Evolutionary conservation across 257 asterid species (phyloP).

Genomic region (Lavandula angustifolia): DNA sequence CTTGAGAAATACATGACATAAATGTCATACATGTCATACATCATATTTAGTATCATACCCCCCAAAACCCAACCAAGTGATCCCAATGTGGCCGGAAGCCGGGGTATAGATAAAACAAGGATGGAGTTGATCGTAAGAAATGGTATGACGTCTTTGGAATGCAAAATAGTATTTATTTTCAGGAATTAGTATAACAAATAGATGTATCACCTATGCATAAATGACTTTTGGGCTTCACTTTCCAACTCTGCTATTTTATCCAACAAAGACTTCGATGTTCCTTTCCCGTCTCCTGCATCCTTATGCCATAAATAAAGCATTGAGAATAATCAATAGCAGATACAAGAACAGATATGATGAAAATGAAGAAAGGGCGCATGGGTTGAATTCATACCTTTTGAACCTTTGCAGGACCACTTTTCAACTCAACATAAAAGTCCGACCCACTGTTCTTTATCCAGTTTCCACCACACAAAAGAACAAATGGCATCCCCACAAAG

Average conservation of each 20-base stretch:
- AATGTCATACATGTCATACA: constrained; percentile 10
- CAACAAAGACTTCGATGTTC: constrained; percentile 78
- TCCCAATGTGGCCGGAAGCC: constrained; percentile 14
- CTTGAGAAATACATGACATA: constrained; percentile 9
- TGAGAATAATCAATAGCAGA: constrained; percentile 28
- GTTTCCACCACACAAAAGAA: constrained; percentile 69
- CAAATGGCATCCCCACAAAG: constrained; percentile 95
- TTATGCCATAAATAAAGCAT: constrained; percentile 33
- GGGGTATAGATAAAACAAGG: constrained; percentile 20
- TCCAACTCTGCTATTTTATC: constrained; percentile 85
- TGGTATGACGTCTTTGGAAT: constrained; percentile 10
- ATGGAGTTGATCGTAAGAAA: constrained; percentile 9
- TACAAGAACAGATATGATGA: constrained; percentile 2
- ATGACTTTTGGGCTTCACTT: constrained; percentile 97
- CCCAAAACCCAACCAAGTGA: constrained; percentile 16
- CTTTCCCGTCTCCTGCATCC: constrained; percentile 70
- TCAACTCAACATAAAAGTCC: constrained; percentile 77
- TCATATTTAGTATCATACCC: background rate
- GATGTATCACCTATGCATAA: constrained; percentile 85
- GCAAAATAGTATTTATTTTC: constrained; percentile 20
- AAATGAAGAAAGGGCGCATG: constrained; percentile 23
- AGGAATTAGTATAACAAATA: constrained; percentile 6
- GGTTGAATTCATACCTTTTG: constrained; percentile 50
- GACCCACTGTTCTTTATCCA: constrained; percentile 86
- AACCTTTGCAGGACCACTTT: constrained; percentile 40